Base-by-base conservation (phyloP, 352 stramenopile genomes). In the Globisporangium lucens region DNA sequence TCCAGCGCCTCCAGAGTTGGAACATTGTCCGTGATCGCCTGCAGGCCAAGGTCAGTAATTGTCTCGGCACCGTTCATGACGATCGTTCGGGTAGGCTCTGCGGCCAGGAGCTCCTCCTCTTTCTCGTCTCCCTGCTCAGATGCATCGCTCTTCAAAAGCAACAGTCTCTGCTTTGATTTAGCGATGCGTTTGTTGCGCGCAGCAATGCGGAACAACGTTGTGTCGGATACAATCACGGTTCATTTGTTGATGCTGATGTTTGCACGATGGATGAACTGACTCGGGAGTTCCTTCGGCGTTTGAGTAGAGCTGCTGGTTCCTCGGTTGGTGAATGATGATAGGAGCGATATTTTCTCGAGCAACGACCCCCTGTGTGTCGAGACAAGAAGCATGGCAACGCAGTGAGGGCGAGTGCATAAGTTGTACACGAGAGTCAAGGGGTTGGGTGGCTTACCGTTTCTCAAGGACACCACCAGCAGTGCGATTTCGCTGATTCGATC, bases 181-280 rank as follows among this genome's bases (percentile, higher is more conserved):
- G 73, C 65, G 51, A 90, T 71, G 10, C 79, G 81, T 33, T 74
- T 69, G 68, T 94, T 94, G 64, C 81, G 76, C 7, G 82, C 79
- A 6, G 81, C 84, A 52, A 94, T 74, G 20, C 83, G 84, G 15
- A 73, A 67, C 6, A 94, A 70, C 10, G 85, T 91, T 1, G 68
- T 66, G 65, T 94, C 77, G 1, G 84, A 87, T 1, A 92, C 84
- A 20, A 93, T 78, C 4, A 83, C 77, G 6, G 80, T 93, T 84
- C 86, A 94, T 20, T 77, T 77, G 65, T 72, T 85, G 8, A 94
- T 65, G 60, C 79, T 74, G 22, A 93, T 75, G 30, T 82, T 65
- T 20, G 73, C 52, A 20, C 68, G 66, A 62, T 93, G 83, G 8
- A 93, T 65, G 30, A 91, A 84, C 61, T 91, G 81, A 13, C 82